Percentiles rank a stretch among this genome's conserved stretches.
Evolutionary conservation across 352 stramenopile species (phyloP).

Genomic region (Pythium phragmiticola): DNA sequence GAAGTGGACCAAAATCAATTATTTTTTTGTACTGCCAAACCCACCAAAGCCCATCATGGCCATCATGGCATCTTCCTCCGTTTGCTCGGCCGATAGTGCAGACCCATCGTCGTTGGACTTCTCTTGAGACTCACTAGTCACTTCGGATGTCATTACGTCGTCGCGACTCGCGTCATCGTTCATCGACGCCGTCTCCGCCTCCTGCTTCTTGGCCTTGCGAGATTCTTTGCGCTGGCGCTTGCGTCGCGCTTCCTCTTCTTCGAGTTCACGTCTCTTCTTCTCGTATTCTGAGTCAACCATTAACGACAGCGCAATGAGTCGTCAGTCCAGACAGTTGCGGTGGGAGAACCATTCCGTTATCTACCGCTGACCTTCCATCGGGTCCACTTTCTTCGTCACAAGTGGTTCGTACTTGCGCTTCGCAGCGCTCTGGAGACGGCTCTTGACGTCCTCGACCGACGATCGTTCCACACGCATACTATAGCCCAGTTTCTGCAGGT

Average conservation of each 20-base stretch:
- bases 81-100: background rate
- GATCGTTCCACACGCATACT: constrained; percentile 92
- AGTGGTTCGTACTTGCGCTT: constrained; percentile 86
- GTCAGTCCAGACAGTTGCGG: background rate
- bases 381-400: constrained; percentile 78
- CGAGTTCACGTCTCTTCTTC: constrained; percentile 72
- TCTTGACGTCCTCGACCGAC: constrained; percentile 86
- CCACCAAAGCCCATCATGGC: constrained; percentile 91
- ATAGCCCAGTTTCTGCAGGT: constrained; percentile 88
- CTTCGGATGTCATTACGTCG: background rate
- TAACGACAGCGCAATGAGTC: background rate
- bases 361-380: constrained; percentile 52
- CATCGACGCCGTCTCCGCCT: background rate
- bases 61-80: constrained; percentile 81
- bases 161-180: constrained; percentile 7
- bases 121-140: constrained; percentile 3
- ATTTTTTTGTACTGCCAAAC: constrained; percentile 77
- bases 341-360: background rate
- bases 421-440: constrained; percentile 68
- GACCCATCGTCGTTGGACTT: constrained; percentile 17
- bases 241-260: constrained; percentile 60
- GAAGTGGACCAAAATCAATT: constrained; percentile 10
- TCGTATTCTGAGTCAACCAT: constrained; percentile 64
- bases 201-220: constrained; percentile 66
- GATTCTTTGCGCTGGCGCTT: constrained; percentile 80